Evolutionary conservation across 495 filamentous ascomycete genomes (phyloP).

Genomic region (Rhypophila decipiens): DNA sequence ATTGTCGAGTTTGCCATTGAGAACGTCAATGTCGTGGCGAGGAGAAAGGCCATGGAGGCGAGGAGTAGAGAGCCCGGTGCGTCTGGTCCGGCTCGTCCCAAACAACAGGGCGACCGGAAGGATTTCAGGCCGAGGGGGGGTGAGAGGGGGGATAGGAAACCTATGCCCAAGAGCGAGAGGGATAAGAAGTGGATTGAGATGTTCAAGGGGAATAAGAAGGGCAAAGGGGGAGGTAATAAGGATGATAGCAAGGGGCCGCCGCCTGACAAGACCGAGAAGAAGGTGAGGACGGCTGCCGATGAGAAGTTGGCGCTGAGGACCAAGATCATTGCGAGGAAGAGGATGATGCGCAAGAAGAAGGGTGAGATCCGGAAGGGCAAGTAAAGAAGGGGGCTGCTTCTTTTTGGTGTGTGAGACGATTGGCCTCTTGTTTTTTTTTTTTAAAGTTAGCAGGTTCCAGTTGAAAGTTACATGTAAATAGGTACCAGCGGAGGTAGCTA

Average conservation of each 20-base stretch:
- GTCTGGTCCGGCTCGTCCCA: slow-evolving; percentile 19
- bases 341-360: slow-evolving; percentile 47
- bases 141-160: slow-evolving; percentile 4
- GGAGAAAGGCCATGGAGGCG: slow-evolving; percentile 65
- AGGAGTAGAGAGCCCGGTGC: slow-evolving; percentile 26
- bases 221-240: not conserved
- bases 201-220: slow-evolving; percentile 11
- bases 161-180: slow-evolving; percentile 12
- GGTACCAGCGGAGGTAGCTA: too few species aligned
- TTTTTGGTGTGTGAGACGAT: not conserved
- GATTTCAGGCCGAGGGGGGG: slow-evolving; percentile 2
- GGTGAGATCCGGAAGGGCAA: slow-evolving; percentile 25
- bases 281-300: slow-evolving; percentile 22
- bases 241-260: slow-evolving; percentile 6
- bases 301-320: slow-evolving; percentile 34
- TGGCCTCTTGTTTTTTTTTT: too few species aligned
- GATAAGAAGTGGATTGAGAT: slow-evolving; percentile 14
- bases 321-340: slow-evolving; percentile 43
- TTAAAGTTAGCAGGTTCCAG: too few species aligned
- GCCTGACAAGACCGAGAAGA: slow-evolving; percentile 7
- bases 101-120: slow-evolving; percentile 33
- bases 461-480: too few species aligned
- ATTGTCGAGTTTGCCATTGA: slow-evolving; percentile 99
- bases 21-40: slow-evolving; percentile 85
- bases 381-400: not conserved